Percentiles rank a stretch among this genome's conserved stretches.
Evolutionary conservation across 352 stramenopile genomes (phyloP).

Genomic region (Phytophthora niederhauseri): DNA sequence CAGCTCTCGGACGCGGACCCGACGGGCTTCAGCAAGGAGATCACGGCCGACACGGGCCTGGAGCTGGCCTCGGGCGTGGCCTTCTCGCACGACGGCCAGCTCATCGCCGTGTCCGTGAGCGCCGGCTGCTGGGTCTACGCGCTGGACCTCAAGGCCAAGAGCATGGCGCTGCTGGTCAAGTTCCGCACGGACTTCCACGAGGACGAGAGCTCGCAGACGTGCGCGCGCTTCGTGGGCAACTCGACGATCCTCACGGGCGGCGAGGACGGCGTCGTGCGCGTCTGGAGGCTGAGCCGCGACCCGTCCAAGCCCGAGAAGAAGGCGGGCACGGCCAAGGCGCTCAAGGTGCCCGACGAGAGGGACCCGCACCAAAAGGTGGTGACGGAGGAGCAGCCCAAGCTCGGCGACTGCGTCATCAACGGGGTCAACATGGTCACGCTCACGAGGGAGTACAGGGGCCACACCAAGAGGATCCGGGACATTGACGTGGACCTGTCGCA

Average conservation of each 20-base stretch:
- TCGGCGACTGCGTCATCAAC: slow-evolving; percentile 66
- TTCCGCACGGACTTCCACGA: slow-evolving; percentile 85
- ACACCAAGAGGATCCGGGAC: slow-evolving; percentile 83
- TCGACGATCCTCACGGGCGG: slow-evolving; percentile 79
- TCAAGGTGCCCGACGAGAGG: slow-evolving; percentile 34
- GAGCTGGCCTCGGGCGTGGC: slow-evolving; percentile 78
- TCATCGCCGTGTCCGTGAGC: slow-evolving; percentile 81
- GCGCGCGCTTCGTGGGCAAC: slow-evolving; percentile 82
- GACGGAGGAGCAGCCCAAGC: slow-evolving; percentile 43
- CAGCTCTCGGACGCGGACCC: slow-evolving; percentile 65
- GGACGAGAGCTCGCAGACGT: slow-evolving; percentile 74
- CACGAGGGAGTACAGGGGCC: slow-evolving; percentile 73
- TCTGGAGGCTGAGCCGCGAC: slow-evolving; percentile 69
- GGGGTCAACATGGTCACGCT: slow-evolving; percentile 59
- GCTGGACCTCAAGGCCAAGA: slow-evolving; percentile 61
- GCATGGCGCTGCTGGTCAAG: slow-evolving; percentile 70
- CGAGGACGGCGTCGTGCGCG: slow-evolving; percentile 79
- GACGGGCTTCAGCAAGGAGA: slow-evolving; percentile 70
- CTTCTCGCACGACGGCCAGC: slow-evolving; percentile 75
- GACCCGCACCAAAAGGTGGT: slow-evolving; percentile 29
- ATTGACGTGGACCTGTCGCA: slow-evolving; percentile 83
- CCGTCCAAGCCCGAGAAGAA: slow-evolving; percentile 52
- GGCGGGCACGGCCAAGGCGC: slow-evolving; percentile 44
- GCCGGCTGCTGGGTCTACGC: slow-evolving; percentile 80
- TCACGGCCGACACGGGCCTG: slow-evolving; percentile 70